A percentile compares a stretch with the other conserved stretches of the same genome.
Evolutionary conservation across 805 yeast genomes (phyloP).

Genomic region (Pichia sporocuriosa): DNA sequence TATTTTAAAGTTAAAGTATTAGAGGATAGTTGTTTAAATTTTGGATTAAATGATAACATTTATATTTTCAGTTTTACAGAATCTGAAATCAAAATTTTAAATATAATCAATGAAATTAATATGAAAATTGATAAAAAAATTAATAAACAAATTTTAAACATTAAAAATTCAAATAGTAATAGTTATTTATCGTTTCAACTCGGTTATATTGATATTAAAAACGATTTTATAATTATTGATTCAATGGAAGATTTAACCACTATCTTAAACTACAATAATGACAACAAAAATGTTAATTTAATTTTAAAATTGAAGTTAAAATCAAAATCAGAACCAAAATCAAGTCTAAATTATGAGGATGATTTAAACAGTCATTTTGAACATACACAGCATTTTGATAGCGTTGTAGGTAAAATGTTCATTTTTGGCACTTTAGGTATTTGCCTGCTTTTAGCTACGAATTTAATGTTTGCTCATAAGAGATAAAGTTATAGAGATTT

Average conservation of each 20-base stretch:
- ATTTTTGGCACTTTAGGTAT: no score
- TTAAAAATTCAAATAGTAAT: neutral
- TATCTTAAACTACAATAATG: constrained; percentile 15
- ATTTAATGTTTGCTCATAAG: no score
- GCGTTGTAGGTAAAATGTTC: no score
- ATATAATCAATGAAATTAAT: neutral
- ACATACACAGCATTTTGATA: no score
- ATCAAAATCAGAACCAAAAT: no score
- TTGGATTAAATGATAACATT: constrained; percentile 19
- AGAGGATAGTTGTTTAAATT: constrained; percentile 15
- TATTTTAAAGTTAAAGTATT: constrained; percentile 16
- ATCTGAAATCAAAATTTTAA: neutral
- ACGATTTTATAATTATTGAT: constrained; percentile 29
- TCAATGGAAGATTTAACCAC: constrained; percentile 31
- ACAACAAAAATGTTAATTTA: constrained; percentile 2
- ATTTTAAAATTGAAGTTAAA: constrained; percentile 14
- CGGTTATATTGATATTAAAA: constrained; percentile 35
- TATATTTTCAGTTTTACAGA: constrained; percentile 20
- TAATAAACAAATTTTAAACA: neutral
- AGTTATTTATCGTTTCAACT: no score
- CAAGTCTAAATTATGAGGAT: no score
- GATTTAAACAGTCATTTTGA: no score
- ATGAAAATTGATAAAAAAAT: constrained; percentile 14
- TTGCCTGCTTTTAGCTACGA: no score
- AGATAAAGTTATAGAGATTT: no score